Base-by-base conservation (phyloP, 2,329 filamentous ascomycete genomes). In the Fusarium udum region DNA sequence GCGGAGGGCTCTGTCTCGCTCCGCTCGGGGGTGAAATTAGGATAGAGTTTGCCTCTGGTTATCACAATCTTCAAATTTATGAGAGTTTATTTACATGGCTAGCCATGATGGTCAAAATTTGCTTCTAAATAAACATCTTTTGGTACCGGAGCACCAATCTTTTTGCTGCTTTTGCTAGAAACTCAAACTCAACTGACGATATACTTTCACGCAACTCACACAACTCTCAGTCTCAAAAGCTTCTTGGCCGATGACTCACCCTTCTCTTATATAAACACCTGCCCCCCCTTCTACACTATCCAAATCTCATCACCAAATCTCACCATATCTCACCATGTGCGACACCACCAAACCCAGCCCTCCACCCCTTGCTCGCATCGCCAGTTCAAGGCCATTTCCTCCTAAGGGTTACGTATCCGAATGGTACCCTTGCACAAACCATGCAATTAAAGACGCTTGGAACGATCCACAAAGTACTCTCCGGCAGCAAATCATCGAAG, bases 21-120 rank as follows among this genome's bases (percentile, higher is more conserved):
- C 0, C 49, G 49, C 49, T 52, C 83, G 18, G n/a, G n/a, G n/a
- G 39, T 40, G 22, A 15, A 10, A 9, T 9, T 13, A 5, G 42
- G n/a, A 13, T 3, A 18, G 6, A 5, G 11, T 1, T 43, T 43
- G 15, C 4, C 39, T 24, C 10, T 3, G 15, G 10, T 7, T 10
- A 16, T 40, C 39, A 1, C 22, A 24, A 24, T 24, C n/a, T 43
- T 24, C 0, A 24, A 1, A 12, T 12, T 7, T 43, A 24, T 43
- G 4, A n/a, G 1, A 42, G 0, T n/a, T 42, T 7, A 42, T 8
- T 10, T 42, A 15, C n/a, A n/a, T 14, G 20, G 37, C 20, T 40
- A 40, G 4, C 20, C 22, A 3, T 1, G 22, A 40, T 40, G 22
- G 6, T 6, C 20, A 40, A n/a, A 40, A 12, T 40, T 40, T 40